Conservation (phyloP, 2,329 filamentous ascomycete genomes). For the Alternaria ventricosa region DNA sequence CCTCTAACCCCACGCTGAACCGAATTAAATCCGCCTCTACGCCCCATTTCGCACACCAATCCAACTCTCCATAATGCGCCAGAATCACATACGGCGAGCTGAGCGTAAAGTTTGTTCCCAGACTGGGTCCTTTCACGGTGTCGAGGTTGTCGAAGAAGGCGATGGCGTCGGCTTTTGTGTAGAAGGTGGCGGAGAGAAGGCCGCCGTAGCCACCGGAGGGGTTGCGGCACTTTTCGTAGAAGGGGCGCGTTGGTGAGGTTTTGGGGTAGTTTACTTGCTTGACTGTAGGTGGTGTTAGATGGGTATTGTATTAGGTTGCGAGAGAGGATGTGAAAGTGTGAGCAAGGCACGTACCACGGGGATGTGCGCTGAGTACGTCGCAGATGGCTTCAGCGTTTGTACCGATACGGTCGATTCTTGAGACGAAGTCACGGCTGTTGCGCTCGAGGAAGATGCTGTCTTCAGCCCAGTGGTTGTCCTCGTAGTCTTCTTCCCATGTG, state of each 20-base stretch:
- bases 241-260: conserved; percentile 68
- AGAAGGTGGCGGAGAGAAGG: conserved; percentile 83
- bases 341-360: conserved; percentile 50
- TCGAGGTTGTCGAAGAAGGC: conserved; percentile 86
- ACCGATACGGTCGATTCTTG: conserved; percentile 84
- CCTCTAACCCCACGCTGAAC: conserved; percentile 89
- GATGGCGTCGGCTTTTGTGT: conserved; percentile 71
- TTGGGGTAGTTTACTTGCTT: conserved; percentile 89
- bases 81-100: conserved; percentile 89
- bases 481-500: conserved; percentile 70
- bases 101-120: conserved; percentile 96
- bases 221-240: conserved; percentile 81
- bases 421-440: conserved; percentile 90
- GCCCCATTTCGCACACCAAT: conserved; percentile 83
- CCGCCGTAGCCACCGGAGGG: conserved; percentile 86
- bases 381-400: conserved; percentile 84
- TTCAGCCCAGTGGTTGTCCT: conserved; percentile 93
- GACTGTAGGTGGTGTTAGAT: conserved; percentile 56
- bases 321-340: too few species aligned
- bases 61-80: conserved; percentile 88
- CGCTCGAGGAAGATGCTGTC: conserved; percentile 94
- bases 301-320: too few species aligned
- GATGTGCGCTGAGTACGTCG: conserved; percentile 68
- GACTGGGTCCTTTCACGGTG: conserved; percentile 89
- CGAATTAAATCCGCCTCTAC: conserved; percentile 82